Evolutionary conservation across 495 filamentous ascomycete species (phyloP), one percentile per base, ranked within the genome.

Genomic region (Neurospora intermedia): DNA sequence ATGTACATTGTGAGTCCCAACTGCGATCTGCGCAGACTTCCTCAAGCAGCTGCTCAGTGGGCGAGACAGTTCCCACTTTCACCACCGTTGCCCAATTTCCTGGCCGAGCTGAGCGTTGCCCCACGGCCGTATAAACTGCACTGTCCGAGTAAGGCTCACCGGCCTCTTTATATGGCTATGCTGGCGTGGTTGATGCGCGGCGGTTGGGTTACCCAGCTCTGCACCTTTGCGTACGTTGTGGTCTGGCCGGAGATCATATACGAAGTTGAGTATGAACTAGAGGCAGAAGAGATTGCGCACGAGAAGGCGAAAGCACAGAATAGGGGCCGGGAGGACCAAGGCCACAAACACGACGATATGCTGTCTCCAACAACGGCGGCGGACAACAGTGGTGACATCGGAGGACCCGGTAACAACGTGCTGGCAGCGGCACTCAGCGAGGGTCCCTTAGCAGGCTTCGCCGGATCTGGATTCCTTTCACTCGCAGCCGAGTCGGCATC

Each of bases 1-100:
- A 93, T 89, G n/a, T 99, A 98, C 81, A 91, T 97, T 38, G 89
- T 97, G 41, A 96, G 92, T 31, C 96, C 95, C 0, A 97, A 97
- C 79, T 94, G 93, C 70, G 92, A 97, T 76, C 86, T 93, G 78
- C 86, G 86, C 74, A 89, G 91, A 69, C 85, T 98, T 0, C 87
- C 89, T 43, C 81, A 86, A n/a, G 91, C 93, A 4, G 89, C 89
- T 23, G 82, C 87, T n/a, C 86, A 88, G 2, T 99, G 93, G 84
- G 87, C 91, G 18, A 82, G 86, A 20, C 84, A 88, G 4, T 98
- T 98, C 75, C 92, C 94, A 0, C 89, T 93, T 0, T 85, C 94
- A 1, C 94, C 94, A 8, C 86, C 89, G 7, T 83, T 99, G 4
- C 90, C 93, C 23, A 92, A 94, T 78, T 94, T 98, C 83, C 87